These are phyloP conservation scores for Colletotrichum falcatum DNA, from an alignment of 2,329 filamentous ascomycete species.

Conservation along the genomic window DNA sequence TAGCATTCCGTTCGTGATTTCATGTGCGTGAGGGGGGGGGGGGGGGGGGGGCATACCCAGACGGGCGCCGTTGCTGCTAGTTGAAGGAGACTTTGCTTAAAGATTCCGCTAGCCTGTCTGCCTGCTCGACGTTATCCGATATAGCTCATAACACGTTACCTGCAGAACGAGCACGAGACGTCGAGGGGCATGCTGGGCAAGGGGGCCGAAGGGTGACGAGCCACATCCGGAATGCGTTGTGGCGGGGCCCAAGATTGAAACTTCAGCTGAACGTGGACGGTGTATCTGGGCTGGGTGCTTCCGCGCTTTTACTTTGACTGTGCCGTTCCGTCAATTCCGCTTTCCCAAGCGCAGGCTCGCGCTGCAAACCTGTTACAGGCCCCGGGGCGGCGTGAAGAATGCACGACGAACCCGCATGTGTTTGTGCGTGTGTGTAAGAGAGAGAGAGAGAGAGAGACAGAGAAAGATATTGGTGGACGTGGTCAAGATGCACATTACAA, in stretches of 20 bases:
- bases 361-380: not conserved
- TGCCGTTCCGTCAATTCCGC: constrained; percentile 3
- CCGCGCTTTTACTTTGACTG: constrained; percentile 6
- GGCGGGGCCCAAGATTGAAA: constrained; percentile 4
- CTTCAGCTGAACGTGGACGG: constrained; percentile 13
- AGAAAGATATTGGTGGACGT: not conserved
- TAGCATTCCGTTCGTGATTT: not conserved
- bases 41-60: too few species aligned
- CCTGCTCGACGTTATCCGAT: constrained; percentile 5
- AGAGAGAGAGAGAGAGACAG: not conserved
- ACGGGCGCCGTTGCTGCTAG: not conserved
- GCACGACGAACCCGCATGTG: too few species aligned
- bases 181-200: constrained; percentile 16
- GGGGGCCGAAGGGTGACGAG: constrained; percentile 33
- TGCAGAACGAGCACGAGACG: constrained; percentile 26
- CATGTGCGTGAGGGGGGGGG: too few species aligned
- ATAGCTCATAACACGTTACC: not conserved
- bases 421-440: too few species aligned
- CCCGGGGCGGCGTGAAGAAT: not conserved
- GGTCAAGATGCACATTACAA: too few species aligned
- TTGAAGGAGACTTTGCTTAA: not conserved
- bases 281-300: constrained; percentile 22
- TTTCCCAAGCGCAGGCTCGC: not conserved
- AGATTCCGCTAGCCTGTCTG: not conserved
- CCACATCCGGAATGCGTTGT: constrained; percentile 26